phyloP scores from a whole-genome alignment of 2,329 filamentous ascomycete species.

The Phaeosphaeriaceae sp. region DNA sequence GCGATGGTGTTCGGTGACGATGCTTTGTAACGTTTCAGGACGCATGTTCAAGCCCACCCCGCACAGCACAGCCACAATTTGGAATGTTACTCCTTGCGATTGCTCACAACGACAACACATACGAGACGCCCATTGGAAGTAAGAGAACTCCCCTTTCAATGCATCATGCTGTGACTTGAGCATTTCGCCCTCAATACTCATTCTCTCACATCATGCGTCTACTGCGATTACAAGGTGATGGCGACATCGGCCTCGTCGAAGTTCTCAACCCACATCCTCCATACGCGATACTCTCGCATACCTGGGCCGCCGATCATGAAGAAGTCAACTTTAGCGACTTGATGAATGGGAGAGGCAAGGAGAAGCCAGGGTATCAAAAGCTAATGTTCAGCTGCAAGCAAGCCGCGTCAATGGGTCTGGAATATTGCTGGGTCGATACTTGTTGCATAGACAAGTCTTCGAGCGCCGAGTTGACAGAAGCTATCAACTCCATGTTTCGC shows the following conservation, averaged over 20 bases:
- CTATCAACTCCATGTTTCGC: neutral
- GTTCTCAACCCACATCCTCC: neutral
- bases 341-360: neutral
- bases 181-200: neutral
- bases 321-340: slow-evolving; percentile 1
- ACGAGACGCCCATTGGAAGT: too few species aligned
- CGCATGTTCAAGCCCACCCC: too few species aligned
- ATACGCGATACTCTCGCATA: slow-evolving; percentile 4
- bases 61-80: neutral
- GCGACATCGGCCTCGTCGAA: neutral
- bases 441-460: neutral
- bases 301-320: neutral
- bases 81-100: neutral
- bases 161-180: too few species aligned
- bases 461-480: neutral
- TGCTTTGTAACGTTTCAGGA: too few species aligned
- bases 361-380: neutral
- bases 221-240: neutral
- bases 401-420: neutral
- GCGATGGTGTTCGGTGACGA: too few species aligned
- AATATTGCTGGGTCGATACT: slow-evolving; percentile 6
- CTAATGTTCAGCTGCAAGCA: neutral
- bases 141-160: too few species aligned
- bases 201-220: neutral
- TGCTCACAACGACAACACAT: neutral